These are phyloP conservation scores for Leptodontidium sp. DNA, from an alignment of 2,329 filamentous ascomycete genomes.

Conservation along the genomic window DNA sequence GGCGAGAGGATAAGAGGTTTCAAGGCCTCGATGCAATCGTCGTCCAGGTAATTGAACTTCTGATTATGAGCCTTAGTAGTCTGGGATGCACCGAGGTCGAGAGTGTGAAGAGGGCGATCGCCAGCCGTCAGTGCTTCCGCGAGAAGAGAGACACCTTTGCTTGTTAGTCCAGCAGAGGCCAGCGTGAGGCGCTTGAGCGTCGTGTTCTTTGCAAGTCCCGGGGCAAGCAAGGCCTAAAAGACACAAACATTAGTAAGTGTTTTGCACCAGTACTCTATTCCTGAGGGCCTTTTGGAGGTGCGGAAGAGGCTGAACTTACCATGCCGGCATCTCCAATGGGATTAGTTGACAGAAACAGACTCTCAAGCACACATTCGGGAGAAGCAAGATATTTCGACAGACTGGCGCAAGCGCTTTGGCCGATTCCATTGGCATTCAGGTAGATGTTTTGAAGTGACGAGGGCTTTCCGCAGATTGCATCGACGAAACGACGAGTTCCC, in stretches of 20 bases:
- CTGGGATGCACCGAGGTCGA: constrained; percentile 1
- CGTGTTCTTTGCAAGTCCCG: not conserved
- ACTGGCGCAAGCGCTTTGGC: constrained; percentile 31
- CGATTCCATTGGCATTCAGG: constrained; percentile 36
- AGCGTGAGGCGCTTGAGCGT: constrained; percentile 1
- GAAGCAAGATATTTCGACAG: constrained; percentile 32
- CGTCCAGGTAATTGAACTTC: constrained; percentile 9
- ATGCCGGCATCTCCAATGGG: constrained; percentile 1
- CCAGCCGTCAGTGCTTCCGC: not conserved
- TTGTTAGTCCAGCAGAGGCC: not conserved
- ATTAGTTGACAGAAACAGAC: constrained; percentile 25
- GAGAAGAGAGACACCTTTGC: not conserved
- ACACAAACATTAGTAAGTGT: too few species aligned
- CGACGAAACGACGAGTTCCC: not conserved
- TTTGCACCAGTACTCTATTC: too few species aligned
- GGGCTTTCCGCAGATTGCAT: constrained; percentile 3
- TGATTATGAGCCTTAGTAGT: not conserved
- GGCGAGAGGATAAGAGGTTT: constrained; percentile 5
- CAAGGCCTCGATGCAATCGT: not conserved
- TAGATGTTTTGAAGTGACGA: constrained; percentile 25
- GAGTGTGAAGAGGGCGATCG: not conserved
- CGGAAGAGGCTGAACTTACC: not conserved
- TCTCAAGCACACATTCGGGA: constrained; percentile 30
- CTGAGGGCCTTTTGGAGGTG: too few species aligned
- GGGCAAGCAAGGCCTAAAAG: not conserved